Percentiles rank a stretch among this genome's conserved stretches.
phyloP scores from a whole-genome alignment of 2,329 filamentous ascomycete species.

The Colletotrichum aenigma region DNA sequence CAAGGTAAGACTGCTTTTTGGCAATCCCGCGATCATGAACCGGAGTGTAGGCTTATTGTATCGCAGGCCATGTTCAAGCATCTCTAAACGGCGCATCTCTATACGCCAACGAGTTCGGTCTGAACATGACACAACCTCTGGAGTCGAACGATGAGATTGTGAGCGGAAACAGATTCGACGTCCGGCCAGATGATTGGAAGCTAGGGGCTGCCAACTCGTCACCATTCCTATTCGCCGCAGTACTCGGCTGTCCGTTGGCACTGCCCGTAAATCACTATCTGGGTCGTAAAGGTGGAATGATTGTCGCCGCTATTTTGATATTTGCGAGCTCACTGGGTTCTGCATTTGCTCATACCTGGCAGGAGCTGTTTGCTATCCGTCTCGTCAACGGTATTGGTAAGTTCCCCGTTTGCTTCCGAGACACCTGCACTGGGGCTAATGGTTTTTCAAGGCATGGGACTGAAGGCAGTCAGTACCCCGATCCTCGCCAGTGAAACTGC shows the following conservation, averaged over 20 bases:
- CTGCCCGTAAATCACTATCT: constrained; percentile 45
- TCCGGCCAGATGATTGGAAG: constrained; percentile 34
- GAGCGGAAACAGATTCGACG: not conserved
- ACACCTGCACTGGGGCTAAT: not conserved
- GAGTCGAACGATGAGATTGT: not conserved
- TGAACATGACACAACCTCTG: not conserved
- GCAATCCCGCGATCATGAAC: not conserved
- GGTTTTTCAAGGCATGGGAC: constrained; percentile 43
- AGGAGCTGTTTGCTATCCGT: constrained; percentile 35
- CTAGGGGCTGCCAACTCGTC: constrained; percentile 43
- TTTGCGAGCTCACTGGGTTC: constrained; percentile 41
- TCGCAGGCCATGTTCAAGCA: constrained; percentile 42
- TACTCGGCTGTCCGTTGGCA: constrained; percentile 42
- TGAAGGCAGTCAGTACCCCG: constrained; percentile 52
- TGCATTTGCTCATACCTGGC: constrained; percentile 36
- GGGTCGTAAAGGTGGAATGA: constrained; percentile 44
- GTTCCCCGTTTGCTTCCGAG: constrained; percentile 11
- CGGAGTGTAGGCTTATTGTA: not conserved
- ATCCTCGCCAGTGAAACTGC: constrained; percentile 52
- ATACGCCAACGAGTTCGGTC: constrained; percentile 19
- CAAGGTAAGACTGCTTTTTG: constrained; percentile 30
- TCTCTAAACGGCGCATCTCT: constrained; percentile 46
- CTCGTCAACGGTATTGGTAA: constrained; percentile 42
- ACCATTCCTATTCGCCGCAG: constrained; percentile 42
- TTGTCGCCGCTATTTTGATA: constrained; percentile 41